Conservation (phyloP, 1,284 basidiomycete genomes). For the Cystobasidium pallidum region DNA sequence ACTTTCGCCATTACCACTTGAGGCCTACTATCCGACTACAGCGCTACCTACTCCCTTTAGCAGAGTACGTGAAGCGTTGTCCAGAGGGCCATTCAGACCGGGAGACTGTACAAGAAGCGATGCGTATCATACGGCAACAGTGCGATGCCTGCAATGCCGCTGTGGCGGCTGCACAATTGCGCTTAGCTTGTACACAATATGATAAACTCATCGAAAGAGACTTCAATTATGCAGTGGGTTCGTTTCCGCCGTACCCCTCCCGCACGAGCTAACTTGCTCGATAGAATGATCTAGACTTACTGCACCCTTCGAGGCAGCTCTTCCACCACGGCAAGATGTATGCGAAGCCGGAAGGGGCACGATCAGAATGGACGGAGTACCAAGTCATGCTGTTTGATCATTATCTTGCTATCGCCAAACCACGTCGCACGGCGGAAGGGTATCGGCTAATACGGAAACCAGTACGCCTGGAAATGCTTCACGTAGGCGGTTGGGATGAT, state of each 20-base stretch:
- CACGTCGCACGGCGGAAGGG: constrained; percentile 41
- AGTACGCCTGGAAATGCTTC: constrained; percentile 83
- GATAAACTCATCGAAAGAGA: constrained; percentile 34
- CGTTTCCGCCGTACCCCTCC: neutral
- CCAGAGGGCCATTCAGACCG: constrained; percentile 74
- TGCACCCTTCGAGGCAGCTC: constrained; percentile 72
- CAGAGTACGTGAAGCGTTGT: constrained; percentile 73
- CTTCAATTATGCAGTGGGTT: constrained; percentile 30
- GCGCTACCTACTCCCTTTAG: constrained; percentile 84
- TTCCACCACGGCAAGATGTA: constrained; percentile 79
- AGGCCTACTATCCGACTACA: constrained; percentile 84
- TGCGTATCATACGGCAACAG: constrained; percentile 80
- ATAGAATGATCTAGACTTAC: constrained; percentile 77
- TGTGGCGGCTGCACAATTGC: constrained; percentile 57
- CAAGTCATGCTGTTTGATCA: constrained; percentile 89
- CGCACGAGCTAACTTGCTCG: neutral
- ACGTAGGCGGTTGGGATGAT: constrained; percentile 77
- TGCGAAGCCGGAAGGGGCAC: constrained; percentile 74
- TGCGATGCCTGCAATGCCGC: constrained; percentile 69
- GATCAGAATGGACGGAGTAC: constrained; percentile 76
- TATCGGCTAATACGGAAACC: constrained; percentile 62
- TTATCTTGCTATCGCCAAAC: constrained; percentile 60
- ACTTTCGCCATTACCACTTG: constrained; percentile 85
- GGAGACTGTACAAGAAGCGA: constrained; percentile 75
- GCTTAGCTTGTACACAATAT: constrained; percentile 33